Percentiles rank a stretch among this genome's conserved stretches.
Evolutionary conservation across 345 rosid species (phyloP).

Genomic region (Conringia planisiliqua): DNA sequence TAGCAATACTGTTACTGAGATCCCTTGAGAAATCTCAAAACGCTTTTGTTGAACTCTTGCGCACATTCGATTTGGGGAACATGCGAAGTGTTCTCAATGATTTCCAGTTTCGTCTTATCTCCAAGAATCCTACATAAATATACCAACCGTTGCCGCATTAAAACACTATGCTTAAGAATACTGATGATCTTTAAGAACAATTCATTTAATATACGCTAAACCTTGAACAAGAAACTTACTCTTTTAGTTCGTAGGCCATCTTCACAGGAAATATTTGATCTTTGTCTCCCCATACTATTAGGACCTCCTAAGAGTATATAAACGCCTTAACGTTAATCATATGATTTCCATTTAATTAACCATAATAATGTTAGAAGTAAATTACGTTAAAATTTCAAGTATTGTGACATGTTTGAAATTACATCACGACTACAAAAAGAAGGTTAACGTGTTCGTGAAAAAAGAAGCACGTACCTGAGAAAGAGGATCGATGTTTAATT

Average conservation of each 20-base stretch:
- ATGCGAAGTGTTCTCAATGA: slow-evolving; percentile 63
- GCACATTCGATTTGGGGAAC: slow-evolving; percentile 73
- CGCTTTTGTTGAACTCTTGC: slow-evolving; percentile 46
- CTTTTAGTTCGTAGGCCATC: slow-evolving; percentile 73
- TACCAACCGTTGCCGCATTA: background rate
- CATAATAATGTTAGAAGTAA: background rate
- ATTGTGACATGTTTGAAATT: background rate
- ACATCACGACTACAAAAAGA: background rate
- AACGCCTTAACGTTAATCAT: background rate
- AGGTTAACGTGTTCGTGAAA: background rate
- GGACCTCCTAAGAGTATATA: slow-evolving; percentile 48
- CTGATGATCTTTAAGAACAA: background rate
- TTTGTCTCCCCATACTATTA: slow-evolving; percentile 78
- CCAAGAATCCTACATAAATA: slow-evolving; percentile 59
- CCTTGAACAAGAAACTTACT: slow-evolving; percentile 36
- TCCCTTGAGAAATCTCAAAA: slow-evolving; percentile 47
- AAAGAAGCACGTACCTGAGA: slow-evolving; percentile 46
- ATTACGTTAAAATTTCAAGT: background rate
- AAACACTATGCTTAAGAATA: background rate
- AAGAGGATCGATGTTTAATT: slow-evolving; percentile 46
- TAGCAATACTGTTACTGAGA: background rate
- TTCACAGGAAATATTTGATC: slow-evolving; percentile 77
- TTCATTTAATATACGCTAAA: background rate
- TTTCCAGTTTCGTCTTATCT: slow-evolving; percentile 56
- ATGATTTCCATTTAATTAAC: background rate